Conservation (phyloP, 1,284 basidiomycete species). For the Heterobasidion irregulare region DNA sequence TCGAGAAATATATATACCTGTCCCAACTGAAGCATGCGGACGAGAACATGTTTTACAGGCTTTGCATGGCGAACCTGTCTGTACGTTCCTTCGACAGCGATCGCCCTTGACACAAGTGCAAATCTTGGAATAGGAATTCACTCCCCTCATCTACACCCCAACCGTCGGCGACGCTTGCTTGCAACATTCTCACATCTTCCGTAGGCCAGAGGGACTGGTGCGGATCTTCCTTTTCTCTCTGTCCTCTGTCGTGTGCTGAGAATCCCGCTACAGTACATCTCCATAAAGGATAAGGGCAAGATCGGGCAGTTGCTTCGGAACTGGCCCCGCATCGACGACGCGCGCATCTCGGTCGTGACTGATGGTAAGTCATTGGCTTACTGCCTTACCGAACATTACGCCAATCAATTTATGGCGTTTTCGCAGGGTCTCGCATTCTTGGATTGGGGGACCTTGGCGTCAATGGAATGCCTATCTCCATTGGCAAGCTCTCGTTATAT, state of each 20-base stretch:
- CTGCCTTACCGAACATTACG: not conserved
- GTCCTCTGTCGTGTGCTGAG: not conserved
- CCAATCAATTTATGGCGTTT: not conserved
- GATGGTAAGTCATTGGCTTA: slow-evolving; percentile 49
- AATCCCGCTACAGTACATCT: slow-evolving; percentile 54
- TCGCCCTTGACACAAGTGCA: not conserved
- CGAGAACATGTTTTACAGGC: slow-evolving; percentile 65
- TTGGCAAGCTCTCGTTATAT: slow-evolving; percentile 91
- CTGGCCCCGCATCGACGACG: slow-evolving; percentile 70
- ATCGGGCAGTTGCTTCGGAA: slow-evolving; percentile 64
- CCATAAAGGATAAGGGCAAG: slow-evolving; percentile 80
- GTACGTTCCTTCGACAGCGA: slow-evolving; percentile 18
- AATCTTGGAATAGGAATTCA: slow-evolving; percentile 43
- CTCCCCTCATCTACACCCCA: slow-evolving; percentile 89
- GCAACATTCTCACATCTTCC: slow-evolving; percentile 78
- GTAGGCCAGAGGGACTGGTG: slow-evolving; percentile 72
- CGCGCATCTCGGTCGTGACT: slow-evolving; percentile 80
- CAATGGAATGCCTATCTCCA: slow-evolving; percentile 89
- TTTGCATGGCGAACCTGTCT: slow-evolving; percentile 60
- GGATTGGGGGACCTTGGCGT: slow-evolving; percentile 87
- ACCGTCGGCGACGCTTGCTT: slow-evolving; percentile 88
- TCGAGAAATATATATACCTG: slow-evolving; percentile 83
- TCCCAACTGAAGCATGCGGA: slow-evolving; percentile 67
- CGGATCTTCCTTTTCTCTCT: not conserved
- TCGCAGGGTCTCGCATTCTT: slow-evolving; percentile 75